Evolutionary conservation across 768 basidiomycete genomes (phyloP).

Genomic region (Tulasnella sp.): DNA sequence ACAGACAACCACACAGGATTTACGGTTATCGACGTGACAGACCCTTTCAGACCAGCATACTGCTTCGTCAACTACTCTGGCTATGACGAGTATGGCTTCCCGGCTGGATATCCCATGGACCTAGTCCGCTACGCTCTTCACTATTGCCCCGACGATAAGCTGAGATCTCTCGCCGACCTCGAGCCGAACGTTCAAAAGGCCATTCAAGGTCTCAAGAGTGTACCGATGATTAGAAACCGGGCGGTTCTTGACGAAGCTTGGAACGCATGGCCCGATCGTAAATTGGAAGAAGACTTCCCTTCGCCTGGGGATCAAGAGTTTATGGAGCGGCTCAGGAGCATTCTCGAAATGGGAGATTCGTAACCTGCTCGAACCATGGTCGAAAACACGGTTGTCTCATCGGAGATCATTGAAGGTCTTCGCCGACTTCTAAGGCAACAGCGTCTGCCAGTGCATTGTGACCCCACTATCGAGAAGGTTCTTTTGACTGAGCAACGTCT

Average conservation of each 20-base stretch:
- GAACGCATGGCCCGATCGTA: not conserved
- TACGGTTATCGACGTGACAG: not conserved
- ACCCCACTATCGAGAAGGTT: not conserved
- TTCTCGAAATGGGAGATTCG: not conserved
- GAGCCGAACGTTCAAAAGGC: not conserved
- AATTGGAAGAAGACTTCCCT: not conserved
- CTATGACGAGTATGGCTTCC: not conserved
- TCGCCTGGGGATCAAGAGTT: not conserved
- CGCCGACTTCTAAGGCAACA: not conserved
- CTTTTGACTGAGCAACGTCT: not conserved
- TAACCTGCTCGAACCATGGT: not conserved
- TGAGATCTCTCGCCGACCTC: not conserved
- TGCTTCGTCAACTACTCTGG: not conserved
- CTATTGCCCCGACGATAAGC: not conserved
- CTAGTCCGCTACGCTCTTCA: not conserved
- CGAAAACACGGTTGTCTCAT: not conserved
- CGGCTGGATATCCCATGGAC: not conserved
- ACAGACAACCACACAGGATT: not conserved
- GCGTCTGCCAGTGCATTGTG: not conserved
- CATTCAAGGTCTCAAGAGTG: not conserved
- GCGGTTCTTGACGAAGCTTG: not conserved
- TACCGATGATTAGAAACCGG: not conserved
- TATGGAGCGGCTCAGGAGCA: not conserved
- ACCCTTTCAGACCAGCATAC: not conserved
- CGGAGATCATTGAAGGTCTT: not conserved